These are phyloP conservation scores for Coemansia sp. DNA, from an alignment of 192 early-diverging fungal genomes.

Conservation along the genomic window DNA sequence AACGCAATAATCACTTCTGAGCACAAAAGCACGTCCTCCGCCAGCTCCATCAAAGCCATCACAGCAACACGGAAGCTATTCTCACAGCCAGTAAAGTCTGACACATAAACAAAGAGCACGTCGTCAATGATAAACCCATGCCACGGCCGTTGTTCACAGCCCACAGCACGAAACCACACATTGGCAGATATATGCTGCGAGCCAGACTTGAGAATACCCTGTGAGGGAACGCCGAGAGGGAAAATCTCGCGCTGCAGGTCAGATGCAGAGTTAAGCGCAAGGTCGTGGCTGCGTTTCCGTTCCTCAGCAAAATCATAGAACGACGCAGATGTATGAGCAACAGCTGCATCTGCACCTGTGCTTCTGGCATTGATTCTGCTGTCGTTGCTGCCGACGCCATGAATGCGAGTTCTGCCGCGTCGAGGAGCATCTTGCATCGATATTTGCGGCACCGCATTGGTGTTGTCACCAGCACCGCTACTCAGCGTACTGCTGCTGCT, in stretches of 20 bases:
- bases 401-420: neutral
- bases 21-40: slow-evolving; percentile 49
- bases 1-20: slow-evolving; percentile 39
- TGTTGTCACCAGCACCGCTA: neutral
- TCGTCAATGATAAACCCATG: slow-evolving; percentile 47
- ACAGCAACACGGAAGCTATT: slow-evolving; percentile 37
- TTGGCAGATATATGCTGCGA: slow-evolving; percentile 16
- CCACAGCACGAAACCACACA: slow-evolving; percentile 18
- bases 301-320: neutral
- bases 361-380: neutral
- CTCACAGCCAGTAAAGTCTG: slow-evolving; percentile 34
- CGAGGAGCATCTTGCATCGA: neutral
- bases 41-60: slow-evolving; percentile 55
- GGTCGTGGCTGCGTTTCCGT: slow-evolving; percentile 4
- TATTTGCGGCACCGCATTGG: neutral
- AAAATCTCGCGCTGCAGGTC: slow-evolving; percentile 40
- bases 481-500: slow-evolving; percentile 6
- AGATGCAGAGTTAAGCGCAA: slow-evolving; percentile 27
- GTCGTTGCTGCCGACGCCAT: slow-evolving; percentile 1
- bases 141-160: slow-evolving; percentile 27
- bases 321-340: neutral
- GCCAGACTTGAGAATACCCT: slow-evolving; percentile 43
- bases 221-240: slow-evolving; percentile 46
- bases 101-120: slow-evolving; percentile 31
- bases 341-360: neutral